Base-by-base conservation (phyloP, 1,284 basidiomycete genomes). In the Boletus holoroseus region DNA sequence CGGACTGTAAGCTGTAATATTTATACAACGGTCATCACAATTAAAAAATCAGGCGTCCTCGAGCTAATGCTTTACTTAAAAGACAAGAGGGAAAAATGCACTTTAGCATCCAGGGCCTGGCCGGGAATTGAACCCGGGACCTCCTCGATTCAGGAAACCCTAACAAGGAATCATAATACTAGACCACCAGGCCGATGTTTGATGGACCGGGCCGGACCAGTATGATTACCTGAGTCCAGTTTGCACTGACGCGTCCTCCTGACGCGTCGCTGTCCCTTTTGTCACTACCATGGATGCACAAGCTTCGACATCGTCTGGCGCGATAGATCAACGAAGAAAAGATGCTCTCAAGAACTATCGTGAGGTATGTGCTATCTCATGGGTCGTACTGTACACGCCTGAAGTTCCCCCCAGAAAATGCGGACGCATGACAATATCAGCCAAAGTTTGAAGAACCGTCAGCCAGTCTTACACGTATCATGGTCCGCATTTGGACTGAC, bases 41-140 rank as follows among this genome's bases (percentile, higher is more conserved):
- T 20, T 4, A 7, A 15, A 38, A 39, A 24, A 24, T 38, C 8
- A n/a, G 8, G 37, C 7, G 15, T n/a, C 5, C 2, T 22, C 20
- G 13, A 22, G 37, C 13, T 24, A 24, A n/a, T n/a, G 5, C 8
- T 11, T 39, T n/a, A 22, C 22, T 16, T 16, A 7, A 11, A 13
- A 49, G 20, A 5, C 1, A 41, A 5, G 3, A 18, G 1, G 7
- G 40, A 27, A 44, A 54, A 68, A 72, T 35, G 39, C 26, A 18
- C 0, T 16, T 5, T 22, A 7, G 34, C 26, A 26, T 26, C 8
- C 9, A 18, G 82, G 83, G 82, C 83, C 81, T 84, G 77, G 79
- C 82, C 79, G 81, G 82, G 83, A 85, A 85, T 85, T 85, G 83
- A 86, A 85, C 83, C 83, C 81, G 79, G 83, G 83, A 85, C 83